These are phyloP conservation scores for Parastagonospora avenae DNA, from an alignment of 2,329 filamentous ascomycete species.

Conservation along the genomic window DNA sequence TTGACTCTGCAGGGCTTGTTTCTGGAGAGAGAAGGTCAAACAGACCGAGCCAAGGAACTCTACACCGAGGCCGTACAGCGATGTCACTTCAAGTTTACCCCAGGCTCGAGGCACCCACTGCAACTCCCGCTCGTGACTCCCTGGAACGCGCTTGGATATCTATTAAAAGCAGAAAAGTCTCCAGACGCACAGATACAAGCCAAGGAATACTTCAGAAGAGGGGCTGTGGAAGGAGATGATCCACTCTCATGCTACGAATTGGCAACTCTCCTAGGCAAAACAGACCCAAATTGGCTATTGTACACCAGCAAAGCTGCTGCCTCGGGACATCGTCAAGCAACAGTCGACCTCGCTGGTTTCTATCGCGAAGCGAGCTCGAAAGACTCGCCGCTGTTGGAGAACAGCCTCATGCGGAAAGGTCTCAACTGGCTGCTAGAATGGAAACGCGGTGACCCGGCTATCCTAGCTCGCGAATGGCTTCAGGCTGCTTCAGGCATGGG, in stretches of 20 bases:
- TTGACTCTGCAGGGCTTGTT: slow-evolving; percentile 39
- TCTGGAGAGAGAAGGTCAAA: slow-evolving; percentile 31
- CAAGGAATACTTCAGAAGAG: slow-evolving; percentile 40
- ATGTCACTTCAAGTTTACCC: slow-evolving; percentile 17
- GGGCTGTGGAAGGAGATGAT: slow-evolving; percentile 49
- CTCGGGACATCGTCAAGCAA: slow-evolving; percentile 46
- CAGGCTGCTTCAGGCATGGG: slow-evolving; percentile 29
- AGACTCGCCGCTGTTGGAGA: slow-evolving; percentile 10
- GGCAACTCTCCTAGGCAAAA: slow-evolving; percentile 30
- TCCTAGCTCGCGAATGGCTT: slow-evolving; percentile 40
- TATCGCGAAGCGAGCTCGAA: slow-evolving; percentile 44
- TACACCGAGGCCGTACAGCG: slow-evolving; percentile 31
- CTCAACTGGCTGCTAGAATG: slow-evolving; percentile 32
- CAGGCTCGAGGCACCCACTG: slow-evolving; percentile 24
- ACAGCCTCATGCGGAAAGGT: slow-evolving; percentile 16
- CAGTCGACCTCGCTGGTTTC: slow-evolving; percentile 46
- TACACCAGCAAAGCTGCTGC: slow-evolving; percentile 54
- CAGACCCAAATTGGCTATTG: slow-evolving; percentile 48
- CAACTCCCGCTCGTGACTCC: slow-evolving; percentile 32
- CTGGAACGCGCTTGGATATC: slow-evolving; percentile 39
- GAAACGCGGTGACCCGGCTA: slow-evolving; percentile 16
- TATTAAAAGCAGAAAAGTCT: slow-evolving; percentile 23
- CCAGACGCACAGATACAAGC: slow-evolving; percentile 23
- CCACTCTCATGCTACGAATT: slow-evolving; percentile 50
- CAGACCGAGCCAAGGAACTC: slow-evolving; percentile 18